Evolutionary conservation across 306 rosid genomes (phyloP), one percentile per base, ranked within the genome.

Genomic region (Hylodesmum podocarpum): DNA sequence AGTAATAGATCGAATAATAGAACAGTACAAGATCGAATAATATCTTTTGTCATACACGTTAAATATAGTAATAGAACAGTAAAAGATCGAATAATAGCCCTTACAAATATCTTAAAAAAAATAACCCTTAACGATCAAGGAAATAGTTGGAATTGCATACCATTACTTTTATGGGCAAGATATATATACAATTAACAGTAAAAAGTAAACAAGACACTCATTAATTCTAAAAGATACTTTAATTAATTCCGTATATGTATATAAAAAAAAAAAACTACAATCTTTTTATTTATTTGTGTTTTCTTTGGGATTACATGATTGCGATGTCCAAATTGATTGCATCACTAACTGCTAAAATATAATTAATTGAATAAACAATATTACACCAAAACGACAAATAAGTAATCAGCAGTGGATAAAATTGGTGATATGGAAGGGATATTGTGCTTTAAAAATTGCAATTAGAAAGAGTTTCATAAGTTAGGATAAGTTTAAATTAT

Each of bases 401-500:
- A 63, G 10, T 19, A 46, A 46, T 1, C 1, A 39, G 10, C 77
- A 53, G 15, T 7, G 34, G 37, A 63, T 31, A 62, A 18, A 58
- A 43, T 18, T 19, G 49, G n/a, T 75, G 71, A 61, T 13, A 46
- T 75, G 63, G 37, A 47, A 43, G 0, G 36, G 53, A 40, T 66
- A 10, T 36, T 11, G 49, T 18, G 28, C 16, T 36, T 36, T 18
- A 66, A 13, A 14, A 19, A 28, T 28, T 44, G 51, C 34, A 63
- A 47, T 27, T 22, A 62, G n/a, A n/a, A 39, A 14, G 18, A 16
- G 14, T 58, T 58, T 66, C 1, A 34, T 0, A 63, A 43, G 80
- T 58, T 3, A 84, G 28, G 89, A 87, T 89, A 89, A 80, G 87
- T 41, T 73, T 29, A 58, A 62, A 70, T 63, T 16, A 68, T 44